Evolutionary conservation across 2,329 filamentous ascomycete genomes (phyloP), one percentile per base, ranked within the genome.

Genomic region (Colletotrichum eremochloae): DNA sequence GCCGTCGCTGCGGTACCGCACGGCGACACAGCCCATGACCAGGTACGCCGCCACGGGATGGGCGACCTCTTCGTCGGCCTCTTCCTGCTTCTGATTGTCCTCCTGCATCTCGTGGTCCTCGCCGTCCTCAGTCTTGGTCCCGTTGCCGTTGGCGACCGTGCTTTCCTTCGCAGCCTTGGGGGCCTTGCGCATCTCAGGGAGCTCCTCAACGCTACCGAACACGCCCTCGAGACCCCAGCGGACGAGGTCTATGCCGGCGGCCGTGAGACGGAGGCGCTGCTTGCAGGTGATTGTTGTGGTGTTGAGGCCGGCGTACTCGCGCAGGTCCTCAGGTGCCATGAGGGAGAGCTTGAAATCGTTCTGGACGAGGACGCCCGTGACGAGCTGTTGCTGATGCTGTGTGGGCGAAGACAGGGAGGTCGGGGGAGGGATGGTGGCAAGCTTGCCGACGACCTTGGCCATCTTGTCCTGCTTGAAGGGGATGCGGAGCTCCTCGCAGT

Each of bases 341-440:
- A 99, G 87, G 0, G 94, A 97, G 79, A 99, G 90, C 81, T 98
- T 97, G 82, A 99, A 98, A 80, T 98, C 96, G 80, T 97, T 98
- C 77, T 98, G 96, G 9, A 99, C 95, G 20, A 99, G 87, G 0
- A 99, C 96, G 38, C 96, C 96, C 0, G 92, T 93, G 76, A 99
- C 90, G 55, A 98, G 86, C 67, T 84, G 85, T 14, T 79, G 78
- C 31, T 77, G 69, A 0, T 80, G 80, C 40, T 81, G 77, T 33
- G 79, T 80, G 56, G 79, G 79, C 1, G 77, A 73, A 8, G 76
- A 75, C 31, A 81, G 69, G 15, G 82, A 81, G 20, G 81, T 81
- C 2, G 94, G 93, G 3, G 94, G 94, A 2, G 92, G 88, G 61
- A 96, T 91, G 42, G 94, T 90, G 9, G 96, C 96, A 15, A 99